Conservation (phyloP, 306 rosid genomes). For the Styphnolobium japonicum region DNA sequence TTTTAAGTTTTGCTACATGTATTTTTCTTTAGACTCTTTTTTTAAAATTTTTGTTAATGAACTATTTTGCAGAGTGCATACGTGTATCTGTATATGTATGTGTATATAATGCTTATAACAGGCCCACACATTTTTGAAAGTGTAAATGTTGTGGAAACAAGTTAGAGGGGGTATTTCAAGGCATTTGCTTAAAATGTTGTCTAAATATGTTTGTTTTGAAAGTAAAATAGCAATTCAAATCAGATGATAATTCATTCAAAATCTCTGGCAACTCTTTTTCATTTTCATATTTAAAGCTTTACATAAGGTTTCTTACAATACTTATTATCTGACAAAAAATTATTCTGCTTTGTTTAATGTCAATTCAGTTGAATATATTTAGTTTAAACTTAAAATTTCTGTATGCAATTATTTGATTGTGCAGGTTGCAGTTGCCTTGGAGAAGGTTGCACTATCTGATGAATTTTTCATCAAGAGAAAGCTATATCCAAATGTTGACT, state of each 20-base stretch:
- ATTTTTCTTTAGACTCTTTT: not conserved
- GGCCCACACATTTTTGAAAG: not conserved
- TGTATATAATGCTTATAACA: not conserved
- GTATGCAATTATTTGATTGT: slow-evolving; percentile 34
- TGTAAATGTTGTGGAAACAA: not conserved
- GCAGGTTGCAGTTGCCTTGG: slow-evolving; percentile 88
- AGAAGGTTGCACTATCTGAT: slow-evolving; percentile 81
- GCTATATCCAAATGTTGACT: slow-evolving; percentile 92
- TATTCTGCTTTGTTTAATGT: not conserved
- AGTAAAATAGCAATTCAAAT: not conserved
- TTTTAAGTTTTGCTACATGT: not conserved
- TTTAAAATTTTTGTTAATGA: not conserved
- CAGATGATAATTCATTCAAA: not conserved
- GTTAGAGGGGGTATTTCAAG: not conserved
- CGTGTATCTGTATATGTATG: not conserved
- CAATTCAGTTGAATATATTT: not conserved
- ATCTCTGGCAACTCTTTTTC: not conserved
- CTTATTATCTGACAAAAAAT: not conserved
- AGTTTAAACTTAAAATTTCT: slow-evolving; percentile 7
- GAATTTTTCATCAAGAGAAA: slow-evolving; percentile 84
- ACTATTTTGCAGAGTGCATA: not conserved
- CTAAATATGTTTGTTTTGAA: not conserved
- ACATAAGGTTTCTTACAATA: not conserved
- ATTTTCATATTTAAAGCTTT: not conserved
- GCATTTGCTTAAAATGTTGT: not conserved